Evolutionary conservation across 768 basidiomycete genomes (phyloP), one percentile per base, ranked within the genome.

Genomic region (Mycena olivaceomarginata): DNA sequence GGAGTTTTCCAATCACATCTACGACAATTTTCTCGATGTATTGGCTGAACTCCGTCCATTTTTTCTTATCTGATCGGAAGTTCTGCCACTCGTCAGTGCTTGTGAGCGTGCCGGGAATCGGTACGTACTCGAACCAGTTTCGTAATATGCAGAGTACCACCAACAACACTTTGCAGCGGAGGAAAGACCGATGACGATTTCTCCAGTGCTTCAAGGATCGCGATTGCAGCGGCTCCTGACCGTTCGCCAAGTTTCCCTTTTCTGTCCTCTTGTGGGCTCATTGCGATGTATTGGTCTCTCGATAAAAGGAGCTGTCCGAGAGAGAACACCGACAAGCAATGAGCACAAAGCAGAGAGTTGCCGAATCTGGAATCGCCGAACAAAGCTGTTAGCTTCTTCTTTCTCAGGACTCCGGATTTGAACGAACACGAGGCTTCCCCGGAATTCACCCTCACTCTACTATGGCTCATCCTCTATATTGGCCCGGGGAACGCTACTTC

Each of bases 401-500:
- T 31, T 31, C 31, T 31, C 31, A 31, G 31, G 2, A 31, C 2
- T 0, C 48, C 12, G 2, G 18, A 48, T 53, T n/a, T n/a, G 9
- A n/a, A n/a, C 51, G 1, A 9, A 53, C 51, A 53, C n/a, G 51
- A 53, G 51, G 51, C 51, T 53, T n/a, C 20, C 51, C 2, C 31
- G 3, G 31, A 31, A 31, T n/a, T 53, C 51, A 16, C 41, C 63
- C 39, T 70, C 39, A 31, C 66, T 65, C 68, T 57, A 46, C 64
- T 79, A 90, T 92, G 91, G 82, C 89, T 13, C 87, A 89, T 46
- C 85, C 88, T 13, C 72, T 90, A 8, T 78, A 84, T 31, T 90
- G 88, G 88, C 88, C 86, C 8, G 86, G 83, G 20, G 87, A 86
- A 77, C 82, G 82, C 1, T 90, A 86, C 76, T 93, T 92, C 84